Evolutionary conservation across 2,329 filamentous ascomycete species (phyloP).

Genomic region (Blumeria hordei): DNA sequence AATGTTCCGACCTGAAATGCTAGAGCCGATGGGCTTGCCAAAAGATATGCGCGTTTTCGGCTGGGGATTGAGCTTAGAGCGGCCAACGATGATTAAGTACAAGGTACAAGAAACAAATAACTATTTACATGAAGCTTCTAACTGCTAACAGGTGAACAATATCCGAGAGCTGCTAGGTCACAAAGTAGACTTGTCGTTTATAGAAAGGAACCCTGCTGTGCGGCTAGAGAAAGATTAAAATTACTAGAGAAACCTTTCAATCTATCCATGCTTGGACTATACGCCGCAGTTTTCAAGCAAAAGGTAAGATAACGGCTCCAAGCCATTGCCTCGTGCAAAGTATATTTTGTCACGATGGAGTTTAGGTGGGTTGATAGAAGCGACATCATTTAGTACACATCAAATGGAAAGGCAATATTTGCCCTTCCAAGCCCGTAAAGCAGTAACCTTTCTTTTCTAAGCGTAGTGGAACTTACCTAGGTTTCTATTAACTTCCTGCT

Average conservation of each 20-base stretch:
- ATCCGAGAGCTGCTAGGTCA: constrained; percentile 40
- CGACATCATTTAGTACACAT: too few relatives aligned
- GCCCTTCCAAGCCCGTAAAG: too few relatives aligned
- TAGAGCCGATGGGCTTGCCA: constrained; percentile 81
- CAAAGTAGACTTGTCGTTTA: constrained; percentile 84
- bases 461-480: too few relatives aligned
- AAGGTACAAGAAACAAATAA: constrained; percentile 7
- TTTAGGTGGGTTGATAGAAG: too few relatives aligned
- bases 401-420: too few relatives aligned
- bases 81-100: constrained; percentile 56
- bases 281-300: too few relatives aligned
- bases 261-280: too few relatives aligned
- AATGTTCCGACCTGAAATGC: constrained; percentile 97
- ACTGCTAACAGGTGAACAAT: constrained; percentile 27
- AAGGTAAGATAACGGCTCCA: too few relatives aligned
- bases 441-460: too few relatives aligned
- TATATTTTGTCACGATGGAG: too few relatives aligned
- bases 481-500: too few relatives aligned
- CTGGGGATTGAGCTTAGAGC: constrained; percentile 74
- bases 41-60: constrained; percentile 85
- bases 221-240: constrained; percentile 27
- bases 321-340: too few relatives aligned
- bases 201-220: constrained; percentile 76
- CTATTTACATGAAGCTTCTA: neutral
- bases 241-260: neutral